Base-by-base conservation (phyloP, 2,329 filamentous ascomycete species). In the Clonostachys chloroleuca region DNA sequence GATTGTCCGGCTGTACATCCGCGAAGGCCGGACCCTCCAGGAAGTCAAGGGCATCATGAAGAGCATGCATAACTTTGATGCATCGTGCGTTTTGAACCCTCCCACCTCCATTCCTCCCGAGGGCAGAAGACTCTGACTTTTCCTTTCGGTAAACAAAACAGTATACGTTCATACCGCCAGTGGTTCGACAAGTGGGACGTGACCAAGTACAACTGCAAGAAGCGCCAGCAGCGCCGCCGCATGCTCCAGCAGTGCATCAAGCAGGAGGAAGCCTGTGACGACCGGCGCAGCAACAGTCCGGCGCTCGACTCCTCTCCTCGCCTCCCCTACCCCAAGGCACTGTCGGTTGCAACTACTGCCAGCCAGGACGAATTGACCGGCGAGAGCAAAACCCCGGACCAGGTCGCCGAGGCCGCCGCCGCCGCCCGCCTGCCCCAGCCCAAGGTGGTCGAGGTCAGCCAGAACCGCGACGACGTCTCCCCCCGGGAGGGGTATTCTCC, bases 151-250 rank as follows among this genome's bases (percentile, higher is more conserved):
- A 10, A 20, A 35, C 16, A 20, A 12, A 20, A 35, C 30, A 64
- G 62, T 14, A 65, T 62, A n/a, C 70, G 75, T 45, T 72, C 74
- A 4, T 78, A 77, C 53, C 64, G 73, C 17, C 71, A 72, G n/a
- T 65, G 70, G 36, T 67, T 78, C 50, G 64, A 70, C 20, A 63
- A 58, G 49, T 78, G 75, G 75, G 54, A 61, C 5, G 52, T 75
- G 40, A 57, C 60, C 53, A 78, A 78, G 56, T 78, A 78, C 57
- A 73, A 69, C 46, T 66, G 67, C 55, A 69, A 61, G 51, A 62
- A 60, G 44, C 59, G 60, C 39, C 42, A 51, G 18, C 20, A 35
- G 33, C 45, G 45, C 12, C 40, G 34, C 17, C 33, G 20, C 30
- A n/a, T 18, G 40, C 45, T 42, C 14, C 12, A n/a, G 20, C 14